Percentiles rank a stretch among this genome's conserved stretches.
Evolutionary conservation across 2,329 filamentous ascomycete species (phyloP).

Genomic region (Hypoxylon sp.): DNA sequence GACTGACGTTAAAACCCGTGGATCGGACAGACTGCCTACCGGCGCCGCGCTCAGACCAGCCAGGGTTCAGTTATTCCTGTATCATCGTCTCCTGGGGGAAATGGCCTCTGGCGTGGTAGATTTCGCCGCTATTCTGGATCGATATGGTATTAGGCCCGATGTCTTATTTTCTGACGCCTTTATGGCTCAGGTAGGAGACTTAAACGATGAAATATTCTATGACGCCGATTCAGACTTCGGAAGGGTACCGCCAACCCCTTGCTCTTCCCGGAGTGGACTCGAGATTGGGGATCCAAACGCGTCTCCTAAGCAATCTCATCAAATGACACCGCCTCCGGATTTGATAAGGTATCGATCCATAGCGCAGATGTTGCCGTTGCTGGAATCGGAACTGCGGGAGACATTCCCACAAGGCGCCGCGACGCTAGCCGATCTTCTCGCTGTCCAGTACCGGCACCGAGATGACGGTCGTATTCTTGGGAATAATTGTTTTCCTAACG

Average conservation of each 20-base stretch:
- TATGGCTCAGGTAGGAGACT: constrained; percentile 76
- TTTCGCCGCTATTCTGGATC: constrained; percentile 74
- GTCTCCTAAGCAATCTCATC: constrained; percentile 23
- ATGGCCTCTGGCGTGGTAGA: constrained; percentile 80
- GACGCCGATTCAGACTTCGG: constrained; percentile 56
- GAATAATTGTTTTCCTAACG: constrained; percentile 74
- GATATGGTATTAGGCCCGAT: constrained; percentile 77
- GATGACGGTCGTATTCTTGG: constrained; percentile 66
- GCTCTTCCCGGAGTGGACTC: constrained; percentile 43
- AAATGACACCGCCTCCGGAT: constrained; percentile 50
- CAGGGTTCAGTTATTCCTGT: constrained; percentile 89
- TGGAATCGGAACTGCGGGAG: constrained; percentile 60
- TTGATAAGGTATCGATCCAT: constrained; percentile 64
- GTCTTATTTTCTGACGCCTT: constrained; percentile 82
- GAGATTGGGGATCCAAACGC: constrained; percentile 47
- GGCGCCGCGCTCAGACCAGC: constrained; percentile 78
- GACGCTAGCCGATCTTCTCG: constrained; percentile 64
- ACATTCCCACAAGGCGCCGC: constrained; percentile 67
- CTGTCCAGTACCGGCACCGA: constrained; percentile 67
- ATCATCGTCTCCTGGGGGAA: constrained; percentile 84
- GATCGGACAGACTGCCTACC: constrained; percentile 72
- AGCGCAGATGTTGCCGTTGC: constrained; percentile 61
- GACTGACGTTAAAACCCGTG: constrained; percentile 89
- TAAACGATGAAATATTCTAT: constrained; percentile 76
- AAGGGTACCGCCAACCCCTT: constrained; percentile 50